Conservation (phyloP, 2,329 filamentous ascomycete species). For the Claviceps pazoutovae region DNA sequence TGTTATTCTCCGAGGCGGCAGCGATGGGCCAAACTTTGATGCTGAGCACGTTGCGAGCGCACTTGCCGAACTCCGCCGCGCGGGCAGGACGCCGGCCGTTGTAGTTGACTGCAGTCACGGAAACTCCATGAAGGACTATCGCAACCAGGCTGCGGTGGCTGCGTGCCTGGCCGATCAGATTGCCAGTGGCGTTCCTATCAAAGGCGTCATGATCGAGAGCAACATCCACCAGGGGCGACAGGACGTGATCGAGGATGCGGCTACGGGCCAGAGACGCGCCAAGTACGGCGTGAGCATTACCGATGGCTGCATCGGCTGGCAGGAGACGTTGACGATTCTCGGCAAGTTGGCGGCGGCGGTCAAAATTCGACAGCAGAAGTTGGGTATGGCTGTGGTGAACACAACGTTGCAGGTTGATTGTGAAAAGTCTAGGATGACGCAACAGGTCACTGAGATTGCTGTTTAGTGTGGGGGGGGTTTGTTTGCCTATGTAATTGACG, state of each 20-base stretch:
- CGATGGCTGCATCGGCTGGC: constrained; percentile 92
- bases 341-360: constrained; percentile 69
- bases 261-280: constrained; percentile 43
- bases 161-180: constrained; percentile 73
- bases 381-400: neutral
- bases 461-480: neutral
- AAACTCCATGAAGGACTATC: constrained; percentile 91
- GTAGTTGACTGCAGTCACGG: constrained; percentile 99
- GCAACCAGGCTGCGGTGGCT: constrained; percentile 92
- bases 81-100: constrained; percentile 59
- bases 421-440: neutral
- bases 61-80: constrained; percentile 63
- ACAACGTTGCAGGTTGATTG: neutral
- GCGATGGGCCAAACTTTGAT: constrained; percentile 89
- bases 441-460: neutral
- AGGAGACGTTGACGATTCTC: constrained; percentile 71
- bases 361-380: neutral
- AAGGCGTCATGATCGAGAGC: constrained; percentile 98
- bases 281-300: constrained; percentile 95
- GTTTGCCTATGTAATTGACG: neutral
- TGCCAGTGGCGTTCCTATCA: constrained; percentile 72
- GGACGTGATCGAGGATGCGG: constrained; percentile 81
- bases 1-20: constrained; percentile 85
- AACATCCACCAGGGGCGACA: constrained; percentile 90
- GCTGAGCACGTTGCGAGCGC: constrained; percentile 70